These are phyloP conservation scores for Suillus subluteus DNA, from an alignment of 768 basidiomycete species.

Conservation along the genomic window DNA sequence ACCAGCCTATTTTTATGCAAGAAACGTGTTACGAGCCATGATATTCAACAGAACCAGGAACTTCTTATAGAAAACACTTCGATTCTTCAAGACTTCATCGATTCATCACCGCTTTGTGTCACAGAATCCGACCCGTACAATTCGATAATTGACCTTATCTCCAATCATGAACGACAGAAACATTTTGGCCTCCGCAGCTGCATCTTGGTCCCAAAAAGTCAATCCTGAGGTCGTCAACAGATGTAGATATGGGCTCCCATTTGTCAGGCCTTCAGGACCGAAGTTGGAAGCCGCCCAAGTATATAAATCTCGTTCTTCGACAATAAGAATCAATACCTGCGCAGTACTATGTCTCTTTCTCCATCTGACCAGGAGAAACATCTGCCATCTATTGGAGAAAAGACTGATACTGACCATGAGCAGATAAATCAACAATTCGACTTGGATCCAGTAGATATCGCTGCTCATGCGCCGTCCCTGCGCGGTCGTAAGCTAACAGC, in stretches of 20 bases:
- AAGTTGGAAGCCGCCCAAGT: background rate
- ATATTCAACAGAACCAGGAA: background rate
- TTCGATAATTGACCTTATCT: background rate
- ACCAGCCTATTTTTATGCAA: background rate
- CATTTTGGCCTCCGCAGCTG: background rate
- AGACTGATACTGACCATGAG: background rate
- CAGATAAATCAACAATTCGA: constrained; percentile 3
- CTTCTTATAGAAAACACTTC: background rate
- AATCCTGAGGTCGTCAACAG: background rate
- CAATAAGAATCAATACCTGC: too few species aligned
- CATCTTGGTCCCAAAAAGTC: background rate
- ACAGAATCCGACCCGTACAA: background rate
- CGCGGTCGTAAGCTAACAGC: constrained; percentile 32
- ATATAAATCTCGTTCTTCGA: background rate
- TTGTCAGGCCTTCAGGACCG: constrained; percentile 3
- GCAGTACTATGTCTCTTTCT: constrained; percentile 3
- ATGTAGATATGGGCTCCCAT: background rate
- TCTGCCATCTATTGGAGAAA: background rate
- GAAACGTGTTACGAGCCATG: background rate
- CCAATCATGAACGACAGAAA: background rate
- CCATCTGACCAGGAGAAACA: background rate
- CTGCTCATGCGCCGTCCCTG: constrained; percentile 25
- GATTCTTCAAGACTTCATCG: too few species aligned
- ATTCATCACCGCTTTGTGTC: background rate
- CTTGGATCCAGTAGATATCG: constrained; percentile 22